Conservation (phyloP, 73 alveolate species). For the Durusdinium trenchii region DNA sequence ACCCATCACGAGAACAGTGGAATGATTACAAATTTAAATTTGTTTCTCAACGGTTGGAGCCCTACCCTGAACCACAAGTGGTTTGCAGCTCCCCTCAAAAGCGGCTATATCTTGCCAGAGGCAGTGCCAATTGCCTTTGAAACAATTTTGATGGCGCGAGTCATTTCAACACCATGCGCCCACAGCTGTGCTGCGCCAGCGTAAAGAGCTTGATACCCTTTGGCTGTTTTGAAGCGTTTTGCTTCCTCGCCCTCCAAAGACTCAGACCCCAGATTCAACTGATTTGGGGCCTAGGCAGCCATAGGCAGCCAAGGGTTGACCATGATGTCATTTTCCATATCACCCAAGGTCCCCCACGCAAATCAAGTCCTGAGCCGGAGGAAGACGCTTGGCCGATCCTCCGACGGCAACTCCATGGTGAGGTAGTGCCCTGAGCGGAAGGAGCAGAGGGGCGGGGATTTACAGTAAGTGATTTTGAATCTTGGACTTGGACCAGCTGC, state of each 20-base stretch:
- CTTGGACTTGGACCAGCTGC: neutral
- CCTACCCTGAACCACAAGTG: neutral
- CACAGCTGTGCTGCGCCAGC: neutral
- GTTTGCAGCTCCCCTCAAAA: neutral
- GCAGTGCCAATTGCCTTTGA: neutral
- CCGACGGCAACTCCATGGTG: neutral
- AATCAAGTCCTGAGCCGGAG: neutral
- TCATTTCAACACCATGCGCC: neutral
- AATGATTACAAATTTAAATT: no score
- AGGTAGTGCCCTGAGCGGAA: neutral
- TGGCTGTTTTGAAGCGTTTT: neutral
- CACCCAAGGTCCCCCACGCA: neutral
- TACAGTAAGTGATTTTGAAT: no score
- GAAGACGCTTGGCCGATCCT: neutral
- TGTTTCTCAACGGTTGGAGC: neutral
- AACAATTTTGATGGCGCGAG: conserved; percentile 1
- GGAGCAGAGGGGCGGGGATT: neutral
- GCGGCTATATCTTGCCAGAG: neutral
- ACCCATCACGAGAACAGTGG: neutral
- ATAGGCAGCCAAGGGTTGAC: neutral
- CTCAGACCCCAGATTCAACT: neutral
- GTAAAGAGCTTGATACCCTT: neutral
- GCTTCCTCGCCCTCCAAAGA: neutral
- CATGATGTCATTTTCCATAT: neutral
- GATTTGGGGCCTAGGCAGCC: neutral